Evolutionary conservation across 179 eudicot species (phyloP).

Genomic region (Gypsophila paniculata): DNA sequence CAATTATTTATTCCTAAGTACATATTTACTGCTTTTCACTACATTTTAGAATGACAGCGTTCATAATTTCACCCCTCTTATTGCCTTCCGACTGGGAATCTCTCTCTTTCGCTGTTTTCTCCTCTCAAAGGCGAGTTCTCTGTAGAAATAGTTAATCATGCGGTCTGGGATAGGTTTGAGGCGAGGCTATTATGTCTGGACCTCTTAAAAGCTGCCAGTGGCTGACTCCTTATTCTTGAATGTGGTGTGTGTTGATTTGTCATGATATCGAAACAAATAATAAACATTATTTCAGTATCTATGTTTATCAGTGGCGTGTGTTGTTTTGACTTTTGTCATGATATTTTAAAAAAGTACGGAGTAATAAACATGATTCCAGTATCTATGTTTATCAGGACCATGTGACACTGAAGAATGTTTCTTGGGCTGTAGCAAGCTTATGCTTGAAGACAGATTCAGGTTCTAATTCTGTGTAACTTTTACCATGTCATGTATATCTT

Average conservation of each 20-base stretch:
- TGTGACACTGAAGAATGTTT: constrained; percentile 55
- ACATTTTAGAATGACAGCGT: not conserved
- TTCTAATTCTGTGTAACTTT: constrained; percentile 13
- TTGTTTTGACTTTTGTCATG: constrained; percentile 14
- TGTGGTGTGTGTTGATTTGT: not conserved
- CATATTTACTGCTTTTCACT: not conserved
- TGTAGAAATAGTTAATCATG: not conserved
- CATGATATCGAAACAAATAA: not conserved
- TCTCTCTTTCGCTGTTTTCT: not conserved
- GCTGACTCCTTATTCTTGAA: not conserved
- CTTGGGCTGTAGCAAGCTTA: constrained; percentile 66
- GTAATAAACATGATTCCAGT: constrained; percentile 18
- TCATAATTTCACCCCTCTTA: not conserved
- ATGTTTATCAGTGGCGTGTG: constrained; percentile 33
- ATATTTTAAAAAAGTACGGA: constrained; percentile 2
- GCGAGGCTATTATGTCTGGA: constrained; percentile 7
- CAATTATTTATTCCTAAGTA: not conserved
- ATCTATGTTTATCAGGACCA: constrained; percentile 39
- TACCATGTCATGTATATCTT: constrained; percentile 8
- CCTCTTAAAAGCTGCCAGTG: not conserved
- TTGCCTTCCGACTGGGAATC: not conserved
- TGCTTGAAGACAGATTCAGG: constrained; percentile 51
- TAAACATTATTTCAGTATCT: constrained; percentile 18
- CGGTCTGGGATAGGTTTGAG: not conserved
- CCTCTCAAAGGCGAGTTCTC: not conserved